phyloP scores from a whole-genome alignment of 768 basidiomycete species.

The Galerina sulciceps region DNA sequence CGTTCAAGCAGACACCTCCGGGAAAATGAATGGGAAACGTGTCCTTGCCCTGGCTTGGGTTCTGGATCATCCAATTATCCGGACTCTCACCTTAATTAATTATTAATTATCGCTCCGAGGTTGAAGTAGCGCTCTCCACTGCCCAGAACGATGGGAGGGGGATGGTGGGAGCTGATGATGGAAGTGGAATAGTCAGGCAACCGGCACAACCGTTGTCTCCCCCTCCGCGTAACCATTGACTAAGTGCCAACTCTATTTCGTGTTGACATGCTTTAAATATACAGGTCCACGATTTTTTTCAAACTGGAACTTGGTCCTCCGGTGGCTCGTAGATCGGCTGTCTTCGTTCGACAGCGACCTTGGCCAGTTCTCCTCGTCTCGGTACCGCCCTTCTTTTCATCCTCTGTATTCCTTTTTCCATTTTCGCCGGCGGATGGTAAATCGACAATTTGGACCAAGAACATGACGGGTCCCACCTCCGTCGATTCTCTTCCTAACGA shows the following conservation, averaged over 20 bases:
- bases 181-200: constrained; percentile 21
- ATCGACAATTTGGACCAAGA: not conserved
- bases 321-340: not conserved
- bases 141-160: not conserved
- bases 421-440: not conserved
- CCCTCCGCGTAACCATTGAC: constrained; percentile 18
- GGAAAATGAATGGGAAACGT: no score
- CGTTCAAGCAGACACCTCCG: no score
- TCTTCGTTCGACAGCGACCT: constrained; percentile 3
- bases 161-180: constrained; percentile 4
- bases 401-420: not conserved
- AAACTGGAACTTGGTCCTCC: constrained; percentile 5
- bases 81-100: not conserved
- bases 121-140: not conserved
- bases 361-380: not conserved
- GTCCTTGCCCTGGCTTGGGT: no score
- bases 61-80: no score
- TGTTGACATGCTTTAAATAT: constrained; percentile 14
- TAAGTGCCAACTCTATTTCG: constrained; percentile 11
- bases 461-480: constrained; percentile 9
- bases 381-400: not conserved
- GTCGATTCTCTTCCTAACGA: constrained; percentile 29
- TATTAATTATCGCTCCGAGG: not conserved
- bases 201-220: constrained; percentile 18
- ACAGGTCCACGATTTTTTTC: not conserved